Evolutionary conservation across 768 basidiomycete genomes (phyloP).

Genomic region (Lentinula lateritia): DNA sequence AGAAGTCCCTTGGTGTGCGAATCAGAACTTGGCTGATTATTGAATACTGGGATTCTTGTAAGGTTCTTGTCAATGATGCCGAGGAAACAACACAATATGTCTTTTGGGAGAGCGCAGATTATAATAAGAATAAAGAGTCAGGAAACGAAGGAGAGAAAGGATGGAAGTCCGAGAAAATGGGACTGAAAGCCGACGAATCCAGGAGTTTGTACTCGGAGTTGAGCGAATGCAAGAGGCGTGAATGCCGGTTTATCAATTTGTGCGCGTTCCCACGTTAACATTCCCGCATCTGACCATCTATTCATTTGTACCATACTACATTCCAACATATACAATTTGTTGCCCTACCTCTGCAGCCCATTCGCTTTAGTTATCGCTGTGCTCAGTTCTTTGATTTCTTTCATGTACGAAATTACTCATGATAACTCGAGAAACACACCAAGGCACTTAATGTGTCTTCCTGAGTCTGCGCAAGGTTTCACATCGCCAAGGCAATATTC

Average conservation of each 20-base stretch:
- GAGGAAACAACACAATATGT: not conserved
- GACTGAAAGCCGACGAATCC: not conserved
- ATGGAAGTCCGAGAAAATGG: not conserved
- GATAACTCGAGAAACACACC: too few relatives aligned
- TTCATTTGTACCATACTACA: not conserved
- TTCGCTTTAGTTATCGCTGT: too few relatives aligned
- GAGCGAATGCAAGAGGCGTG: not conserved
- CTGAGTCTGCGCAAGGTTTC: too few relatives aligned
- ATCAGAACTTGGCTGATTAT: not conserved
- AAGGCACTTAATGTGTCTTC: too few relatives aligned
- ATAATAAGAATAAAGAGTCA: not conserved
- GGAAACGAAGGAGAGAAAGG: not conserved
- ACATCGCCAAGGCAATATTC: not conserved
- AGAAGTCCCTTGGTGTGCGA: not conserved
- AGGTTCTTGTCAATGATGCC: not conserved
- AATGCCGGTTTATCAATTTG: not conserved
- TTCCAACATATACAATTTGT: too few relatives aligned
- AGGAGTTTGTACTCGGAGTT: not conserved
- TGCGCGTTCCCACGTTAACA: not conserved
- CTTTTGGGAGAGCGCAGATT: not conserved
- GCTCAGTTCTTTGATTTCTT: too few relatives aligned
- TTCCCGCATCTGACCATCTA: not conserved
- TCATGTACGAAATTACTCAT: too few relatives aligned
- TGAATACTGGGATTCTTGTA: not conserved
- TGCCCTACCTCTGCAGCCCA: too few relatives aligned